Percentiles rank a stretch among this genome's conserved stretches.
Evolutionary conservation across 169 alveolate genomes (phyloP).

Genomic region (Miamiensis avidus): DNA sequence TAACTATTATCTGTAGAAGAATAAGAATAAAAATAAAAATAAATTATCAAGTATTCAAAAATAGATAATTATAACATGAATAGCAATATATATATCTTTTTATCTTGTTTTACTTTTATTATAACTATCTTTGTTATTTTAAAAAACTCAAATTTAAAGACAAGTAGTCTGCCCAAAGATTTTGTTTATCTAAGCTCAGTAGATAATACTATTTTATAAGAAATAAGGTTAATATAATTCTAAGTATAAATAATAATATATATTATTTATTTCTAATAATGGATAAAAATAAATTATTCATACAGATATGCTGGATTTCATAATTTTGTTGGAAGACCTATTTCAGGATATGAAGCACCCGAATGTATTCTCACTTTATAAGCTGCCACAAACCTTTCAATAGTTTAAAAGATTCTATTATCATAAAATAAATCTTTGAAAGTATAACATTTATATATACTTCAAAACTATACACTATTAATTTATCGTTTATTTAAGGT

Average conservation of each 20-base stretch:
- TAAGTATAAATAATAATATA: background rate
- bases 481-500: conserved; percentile 1
- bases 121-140: background rate
- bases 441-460: background rate
- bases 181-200: background rate
- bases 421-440: background rate
- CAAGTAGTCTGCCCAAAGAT: background rate
- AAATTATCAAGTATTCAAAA: too few relatives aligned
- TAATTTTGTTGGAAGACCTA: conserved; percentile 43
- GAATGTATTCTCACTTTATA: conserved; percentile 29
- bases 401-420: conserved; percentile 12
- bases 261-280: background rate
- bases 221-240: background rate
- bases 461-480: too few relatives aligned
- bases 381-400: conserved; percentile 20
- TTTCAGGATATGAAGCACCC: conserved; percentile 25
- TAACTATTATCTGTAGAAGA: too few relatives aligned
- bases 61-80: too few relatives aligned
- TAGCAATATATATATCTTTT: too few relatives aligned
- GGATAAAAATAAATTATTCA: background rate
- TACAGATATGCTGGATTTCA: conserved; percentile 32
- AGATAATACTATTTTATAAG: background rate
- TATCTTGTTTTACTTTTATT: too few relatives aligned
- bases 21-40: too few relatives aligned
- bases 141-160: too few relatives aligned